A percentile compares a stretch with the other conserved stretches of the same genome.
These are phyloP conservation scores for Phialophora tarda DNA, from an alignment of 2,329 filamentous ascomycete genomes.

Conservation along the genomic window DNA sequence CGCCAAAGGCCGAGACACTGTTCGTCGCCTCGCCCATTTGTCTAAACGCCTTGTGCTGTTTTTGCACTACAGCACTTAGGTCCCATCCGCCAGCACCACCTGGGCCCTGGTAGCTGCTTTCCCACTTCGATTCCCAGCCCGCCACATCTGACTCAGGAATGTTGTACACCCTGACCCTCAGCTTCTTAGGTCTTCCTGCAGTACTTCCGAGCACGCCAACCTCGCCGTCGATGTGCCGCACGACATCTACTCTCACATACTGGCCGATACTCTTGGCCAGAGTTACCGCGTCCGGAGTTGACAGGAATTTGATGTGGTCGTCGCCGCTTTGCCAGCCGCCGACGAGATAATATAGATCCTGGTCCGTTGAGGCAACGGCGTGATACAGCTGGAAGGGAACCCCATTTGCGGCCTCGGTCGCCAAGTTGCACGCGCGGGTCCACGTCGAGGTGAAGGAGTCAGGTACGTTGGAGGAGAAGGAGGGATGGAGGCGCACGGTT, in stretches of 20 bases:
- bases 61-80: constrained; percentile 20
- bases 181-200: not conserved
- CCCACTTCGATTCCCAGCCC: constrained; percentile 18
- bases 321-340: constrained; percentile 20
- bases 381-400: constrained; percentile 21
- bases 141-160: not conserved
- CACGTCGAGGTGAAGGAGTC: constrained; percentile 20
- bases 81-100: constrained; percentile 21
- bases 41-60: constrained; percentile 22
- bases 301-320: constrained; percentile 23
- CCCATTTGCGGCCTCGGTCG: constrained; percentile 4
- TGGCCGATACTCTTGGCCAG: constrained; percentile 21
- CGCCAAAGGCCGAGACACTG: constrained; percentile 13
- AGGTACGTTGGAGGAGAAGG: constrained; percentile 2
- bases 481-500: constrained; percentile 15
- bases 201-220: constrained; percentile 5
- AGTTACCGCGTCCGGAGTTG: constrained; percentile 13
- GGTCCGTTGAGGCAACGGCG: not conserved
- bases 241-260: constrained; percentile 21
- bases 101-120: not conserved
- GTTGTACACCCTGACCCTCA: constrained; percentile 10
- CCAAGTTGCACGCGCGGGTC: constrained; percentile 10
- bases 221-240: constrained; percentile 23
- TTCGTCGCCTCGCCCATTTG: constrained; percentile 22
- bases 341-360: constrained; percentile 18